These are phyloP conservation scores for Penicillium sp. DNA, from an alignment of 2,329 filamentous ascomycete genomes.

Conservation along the genomic window DNA sequence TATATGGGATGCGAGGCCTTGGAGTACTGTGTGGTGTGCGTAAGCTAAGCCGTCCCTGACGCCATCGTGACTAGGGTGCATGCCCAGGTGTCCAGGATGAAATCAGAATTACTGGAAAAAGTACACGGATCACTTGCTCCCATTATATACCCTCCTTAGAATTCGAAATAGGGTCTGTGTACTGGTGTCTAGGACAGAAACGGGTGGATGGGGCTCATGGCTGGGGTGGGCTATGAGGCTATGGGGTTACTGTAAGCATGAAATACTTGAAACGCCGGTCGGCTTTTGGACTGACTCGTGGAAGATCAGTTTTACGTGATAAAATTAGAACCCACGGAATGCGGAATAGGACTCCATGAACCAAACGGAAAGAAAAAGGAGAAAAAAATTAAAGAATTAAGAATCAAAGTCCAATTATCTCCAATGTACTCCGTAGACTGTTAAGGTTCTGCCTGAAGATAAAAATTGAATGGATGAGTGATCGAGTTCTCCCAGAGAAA, in stretches of 20 bases:
- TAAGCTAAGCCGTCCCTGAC: neutral
- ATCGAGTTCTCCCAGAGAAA: neutral
- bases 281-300: neutral
- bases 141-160: neutral
- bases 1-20: neutral
- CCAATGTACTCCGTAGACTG: neutral
- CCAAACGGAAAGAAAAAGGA: neutral
- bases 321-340: neutral
- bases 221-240: neutral
- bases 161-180: neutral
- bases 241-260: conserved; percentile 3
- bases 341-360: neutral
- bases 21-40: neutral
- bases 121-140: neutral
- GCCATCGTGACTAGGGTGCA: neutral
- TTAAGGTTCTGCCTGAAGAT: too few species aligned
- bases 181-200: neutral
- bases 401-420: neutral
- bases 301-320: neutral
- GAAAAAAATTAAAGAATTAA: neutral
- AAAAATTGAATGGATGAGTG: neutral
- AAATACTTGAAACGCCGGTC: conserved; percentile 1
- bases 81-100: neutral
- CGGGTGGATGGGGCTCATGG: neutral
- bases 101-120: neutral